phyloP scores from a whole-genome alignment of 495 filamentous ascomycete species.

The Neurospora discreta region DNA sequence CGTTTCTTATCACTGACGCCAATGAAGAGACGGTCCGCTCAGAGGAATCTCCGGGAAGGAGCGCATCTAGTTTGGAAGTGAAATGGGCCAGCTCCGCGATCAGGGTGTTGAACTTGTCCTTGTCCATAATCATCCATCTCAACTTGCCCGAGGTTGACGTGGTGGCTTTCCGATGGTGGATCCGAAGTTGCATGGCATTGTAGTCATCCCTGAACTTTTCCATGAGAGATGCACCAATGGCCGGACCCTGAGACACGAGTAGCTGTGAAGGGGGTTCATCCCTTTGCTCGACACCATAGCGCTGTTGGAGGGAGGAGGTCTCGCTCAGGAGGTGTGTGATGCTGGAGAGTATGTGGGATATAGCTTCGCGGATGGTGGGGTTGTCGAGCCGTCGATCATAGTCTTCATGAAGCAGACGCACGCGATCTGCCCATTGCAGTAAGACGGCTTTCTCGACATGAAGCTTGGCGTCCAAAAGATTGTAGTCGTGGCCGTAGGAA shows the following conservation, averaged over 20 bases:
- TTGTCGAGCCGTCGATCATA: not conserved
- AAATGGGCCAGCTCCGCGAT: not conserved
- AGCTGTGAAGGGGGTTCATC: not conserved
- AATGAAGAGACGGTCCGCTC: not conserved
- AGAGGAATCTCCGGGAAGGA: not conserved
- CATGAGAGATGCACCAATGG: not conserved
- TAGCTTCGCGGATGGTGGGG: not conserved
- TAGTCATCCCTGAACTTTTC: not conserved
- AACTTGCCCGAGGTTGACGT: not conserved
- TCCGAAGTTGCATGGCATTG: not conserved
- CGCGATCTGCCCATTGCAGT: not conserved
- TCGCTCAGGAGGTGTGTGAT: not conserved
- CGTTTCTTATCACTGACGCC: not conserved
- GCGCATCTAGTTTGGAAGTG: not conserved
- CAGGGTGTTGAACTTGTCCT: not conserved
- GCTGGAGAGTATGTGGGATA: not conserved
- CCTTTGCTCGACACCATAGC: not conserved
- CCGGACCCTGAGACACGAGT: not conserved
- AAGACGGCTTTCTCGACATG: not conserved
- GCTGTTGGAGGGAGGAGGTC: not conserved
- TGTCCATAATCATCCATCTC: not conserved
- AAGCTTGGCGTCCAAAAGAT: not conserved
- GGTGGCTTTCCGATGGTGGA: not conserved
- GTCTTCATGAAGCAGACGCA: not conserved
- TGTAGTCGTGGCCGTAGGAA: not conserved